Conservation (phyloP, 2,329 filamentous ascomycete species). For the Exserohilum rostratum region DNA sequence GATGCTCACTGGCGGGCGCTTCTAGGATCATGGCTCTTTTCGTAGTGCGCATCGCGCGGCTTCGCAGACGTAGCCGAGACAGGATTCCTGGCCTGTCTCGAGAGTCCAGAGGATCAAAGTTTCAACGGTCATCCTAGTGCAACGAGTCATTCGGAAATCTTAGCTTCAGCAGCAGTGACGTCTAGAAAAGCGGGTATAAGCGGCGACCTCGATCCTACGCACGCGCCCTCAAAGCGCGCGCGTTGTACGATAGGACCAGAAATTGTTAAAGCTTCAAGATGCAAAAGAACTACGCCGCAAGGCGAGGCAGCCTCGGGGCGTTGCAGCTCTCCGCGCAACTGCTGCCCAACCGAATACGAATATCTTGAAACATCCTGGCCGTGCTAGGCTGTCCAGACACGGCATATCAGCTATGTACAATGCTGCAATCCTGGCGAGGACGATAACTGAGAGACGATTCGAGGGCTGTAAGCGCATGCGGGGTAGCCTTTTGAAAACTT, state of each 20-base stretch:
- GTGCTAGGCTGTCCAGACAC: slow-evolving; percentile 21
- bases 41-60: slow-evolving; percentile 11
- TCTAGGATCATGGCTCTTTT: slow-evolving; percentile 15
- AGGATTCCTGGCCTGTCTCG: slow-evolving; percentile 10
- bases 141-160: slow-evolving; percentile 21
- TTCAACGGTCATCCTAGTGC: slow-evolving; percentile 27
- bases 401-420: slow-evolving; percentile 15
- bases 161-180: slow-evolving; percentile 2
- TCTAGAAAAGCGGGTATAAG: slow-evolving; percentile 11
- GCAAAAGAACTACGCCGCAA: slow-evolving; percentile 18
- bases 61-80: slow-evolving; percentile 7
- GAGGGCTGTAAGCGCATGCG: slow-evolving; percentile 21
- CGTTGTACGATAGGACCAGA: slow-evolving; percentile 25
- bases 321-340: slow-evolving; percentile 9
- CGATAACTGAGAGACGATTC: slow-evolving; percentile 15
- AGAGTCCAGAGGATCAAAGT: slow-evolving; percentile 18
- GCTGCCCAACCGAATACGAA: slow-evolving; percentile 18
- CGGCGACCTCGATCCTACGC: slow-evolving; percentile 18
- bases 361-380: slow-evolving; percentile 19
- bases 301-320: slow-evolving; percentile 20
- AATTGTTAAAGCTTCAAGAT: slow-evolving; percentile 11
- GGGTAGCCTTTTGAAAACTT: slow-evolving; percentile 20
- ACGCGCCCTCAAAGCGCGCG: slow-evolving; percentile 29
- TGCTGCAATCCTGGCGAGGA: slow-evolving; percentile 8
- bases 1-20: slow-evolving; percentile 10